Evolutionary conservation across 441 rosid genomes (phyloP), one percentile per base, ranked within the genome.

Genomic region (Populus trichocarpa): DNA sequence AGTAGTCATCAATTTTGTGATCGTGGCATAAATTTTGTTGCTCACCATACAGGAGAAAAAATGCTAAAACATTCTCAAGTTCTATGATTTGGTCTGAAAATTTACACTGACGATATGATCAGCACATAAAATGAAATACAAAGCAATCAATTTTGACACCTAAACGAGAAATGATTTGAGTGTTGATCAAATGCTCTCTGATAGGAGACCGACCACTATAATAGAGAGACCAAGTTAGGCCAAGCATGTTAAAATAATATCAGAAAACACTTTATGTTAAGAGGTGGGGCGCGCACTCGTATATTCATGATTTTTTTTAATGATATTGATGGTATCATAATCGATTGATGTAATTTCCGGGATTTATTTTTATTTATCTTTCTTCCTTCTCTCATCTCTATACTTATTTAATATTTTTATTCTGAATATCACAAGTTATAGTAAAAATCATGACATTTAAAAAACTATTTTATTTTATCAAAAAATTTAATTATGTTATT

Each of bases 71-170:
- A 36, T 73, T 79, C 76, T 72, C 28, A 30, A 70, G 28, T 70
- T 26, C 28, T 75, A 80, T 80, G 71, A 84, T 84, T 70, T 65
- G 70, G 82, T 79, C 80, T 38, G 26, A 28, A 57, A 64, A 81
- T 35, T 42, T 3, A 0, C 26, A 23, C 61, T 61, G n/a, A 26
- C 67, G 18, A n/a, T 13, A 61, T 26, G n/a, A 26, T 22, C 4
- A 66, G 10, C 57, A n/a, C 46, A 38, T 59, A 9, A 28, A 63
- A 46, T 73, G 10, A 38, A 28, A 53, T 42, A 68, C 53, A 18
- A 76, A 40, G 2, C 25, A 67, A 64, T 35, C 69, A 5, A 46
- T 14, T 35, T 26, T 71, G 36, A 63, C 50, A 69, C 25, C 28
- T 11, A 72, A 40, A 30, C 53, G 63, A 50, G 3, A 38, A 28